Conservation (phyloP, 768 basidiomycete genomes). For the Xerocomellus dryophilus region DNA sequence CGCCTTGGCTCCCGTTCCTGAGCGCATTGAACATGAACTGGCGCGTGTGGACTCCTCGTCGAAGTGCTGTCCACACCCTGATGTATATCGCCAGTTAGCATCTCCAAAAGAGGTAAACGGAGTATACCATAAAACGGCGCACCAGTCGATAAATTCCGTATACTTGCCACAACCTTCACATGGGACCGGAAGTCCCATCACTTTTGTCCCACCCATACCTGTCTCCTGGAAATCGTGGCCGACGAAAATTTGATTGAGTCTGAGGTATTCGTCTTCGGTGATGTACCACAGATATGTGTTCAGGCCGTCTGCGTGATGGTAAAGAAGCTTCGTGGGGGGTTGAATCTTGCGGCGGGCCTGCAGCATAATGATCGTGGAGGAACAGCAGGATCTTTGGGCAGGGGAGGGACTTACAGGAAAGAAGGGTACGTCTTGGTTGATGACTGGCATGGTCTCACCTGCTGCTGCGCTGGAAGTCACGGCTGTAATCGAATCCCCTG, state of each 20-base stretch:
- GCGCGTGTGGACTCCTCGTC: conserved; percentile 11
- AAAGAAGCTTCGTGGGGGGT: not conserved
- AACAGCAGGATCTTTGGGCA: not conserved
- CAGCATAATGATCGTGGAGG: not conserved
- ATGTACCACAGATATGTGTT: not conserved
- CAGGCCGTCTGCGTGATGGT: not conserved
- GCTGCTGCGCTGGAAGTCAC: not conserved
- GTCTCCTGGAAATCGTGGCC: not conserved
- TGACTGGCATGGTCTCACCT: not conserved
- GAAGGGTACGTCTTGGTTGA: not conserved
- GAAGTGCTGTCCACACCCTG: conserved; percentile 11
- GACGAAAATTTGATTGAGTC: not conserved
- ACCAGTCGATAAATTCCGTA: not conserved
- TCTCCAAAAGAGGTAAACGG: not conserved
- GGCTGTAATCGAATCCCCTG: too few relatives aligned
- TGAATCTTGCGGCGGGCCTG: not conserved
- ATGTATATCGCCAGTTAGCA: not conserved
- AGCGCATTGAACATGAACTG: conserved; percentile 12
- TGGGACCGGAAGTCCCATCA: not conserved
- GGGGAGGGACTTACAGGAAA: not conserved
- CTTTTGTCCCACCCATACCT: not conserved
- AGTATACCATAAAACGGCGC: not conserved
- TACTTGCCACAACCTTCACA: not conserved
- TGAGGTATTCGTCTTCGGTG: not conserved
- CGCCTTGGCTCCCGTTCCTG: conserved; percentile 8